Percentiles rank a stretch among this genome's conserved stretches.
phyloP scores from a whole-genome alignment of 768 basidiomycete species.

The Krasilnikovozyma curviuscula region DNA sequence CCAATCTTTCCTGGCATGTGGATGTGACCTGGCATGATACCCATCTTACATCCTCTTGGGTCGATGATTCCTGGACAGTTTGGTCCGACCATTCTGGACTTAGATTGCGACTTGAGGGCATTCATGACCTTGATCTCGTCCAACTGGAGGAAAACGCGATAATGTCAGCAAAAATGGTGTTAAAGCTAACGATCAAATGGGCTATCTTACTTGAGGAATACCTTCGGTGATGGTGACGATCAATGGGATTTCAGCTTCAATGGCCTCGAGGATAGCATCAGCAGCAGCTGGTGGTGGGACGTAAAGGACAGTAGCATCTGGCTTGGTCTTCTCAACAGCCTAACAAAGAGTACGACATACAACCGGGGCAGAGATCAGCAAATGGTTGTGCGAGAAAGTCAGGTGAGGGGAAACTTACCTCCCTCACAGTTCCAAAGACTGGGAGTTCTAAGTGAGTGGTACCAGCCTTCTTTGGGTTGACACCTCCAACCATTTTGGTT shows the following conservation, averaged over 20 bases:
- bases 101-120: slow-evolving; percentile 80
- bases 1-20: slow-evolving; percentile 93
- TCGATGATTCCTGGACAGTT: slow-evolving; percentile 99
- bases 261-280: slow-evolving; percentile 94
- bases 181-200: too few species aligned
- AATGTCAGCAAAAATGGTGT: too few species aligned
- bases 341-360: slow-evolving; percentile 21
- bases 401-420: slow-evolving; percentile 35
- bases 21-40: slow-evolving; percentile 89
- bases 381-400: neutral
- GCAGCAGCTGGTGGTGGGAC: slow-evolving; percentile 93
- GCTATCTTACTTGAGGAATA: too few species aligned
- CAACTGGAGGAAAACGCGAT: too few species aligned
- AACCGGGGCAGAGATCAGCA: neutral
- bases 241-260: slow-evolving; percentile 89
- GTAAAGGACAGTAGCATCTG: slow-evolving; percentile 90
- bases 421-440: slow-evolving; percentile 75
- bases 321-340: slow-evolving; percentile 69
- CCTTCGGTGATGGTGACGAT: slow-evolving; percentile 99
- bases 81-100: slow-evolving; percentile 73
- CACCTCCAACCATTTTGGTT: slow-evolving; percentile 94
- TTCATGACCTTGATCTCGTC: slow-evolving; percentile 93
- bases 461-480: slow-evolving; percentile 81
- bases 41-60: slow-evolving; percentile 96
- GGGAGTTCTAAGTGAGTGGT: slow-evolving; percentile 87